Conservation (phyloP, 495 filamentous ascomycete species). For the Bacidia gigantensis region DNA sequence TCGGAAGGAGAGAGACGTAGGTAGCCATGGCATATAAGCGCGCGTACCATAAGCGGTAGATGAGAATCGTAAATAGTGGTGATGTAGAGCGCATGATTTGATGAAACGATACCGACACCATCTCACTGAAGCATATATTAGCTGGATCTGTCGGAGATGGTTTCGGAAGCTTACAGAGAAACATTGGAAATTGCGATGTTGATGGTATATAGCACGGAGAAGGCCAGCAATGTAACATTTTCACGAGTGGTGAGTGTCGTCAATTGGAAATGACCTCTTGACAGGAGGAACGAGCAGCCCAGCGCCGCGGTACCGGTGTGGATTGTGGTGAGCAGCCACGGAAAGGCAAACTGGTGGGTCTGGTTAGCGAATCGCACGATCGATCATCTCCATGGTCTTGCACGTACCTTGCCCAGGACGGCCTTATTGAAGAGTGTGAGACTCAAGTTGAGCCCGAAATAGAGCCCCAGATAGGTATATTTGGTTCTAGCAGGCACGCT, state of each 20-base stretch:
- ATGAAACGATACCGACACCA: conserved; percentile 46
- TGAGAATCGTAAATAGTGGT: conserved; percentile 40
- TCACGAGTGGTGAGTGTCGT: conserved; percentile 32
- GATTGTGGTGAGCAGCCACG: conserved; percentile 42
- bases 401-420: conserved; percentile 36
- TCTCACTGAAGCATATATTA: conserved; percentile 20
- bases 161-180: conserved; percentile 20
- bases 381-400: background rate
- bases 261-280: conserved; percentile 32
- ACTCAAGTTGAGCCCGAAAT: conserved; percentile 39
- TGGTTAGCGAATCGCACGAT: background rate
- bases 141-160: background rate
- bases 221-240: conserved; percentile 32
- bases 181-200: conserved; percentile 43
- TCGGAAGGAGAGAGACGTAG: conserved; percentile 42
- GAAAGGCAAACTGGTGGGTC: conserved; percentile 24
- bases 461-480: conserved; percentile 31
- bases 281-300: conserved; percentile 35
- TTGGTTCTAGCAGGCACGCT: conserved; percentile 27
- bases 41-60: conserved; percentile 36
- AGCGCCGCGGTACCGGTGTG: conserved; percentile 36
- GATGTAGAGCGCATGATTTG: conserved; percentile 44
- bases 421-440: conserved; percentile 45
- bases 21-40: conserved; percentile 34
- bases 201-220: conserved; percentile 43